Evolutionary conservation across 1,284 basidiomycete genomes (phyloP).

Genomic region (Sanghuangporus weigelae): DNA sequence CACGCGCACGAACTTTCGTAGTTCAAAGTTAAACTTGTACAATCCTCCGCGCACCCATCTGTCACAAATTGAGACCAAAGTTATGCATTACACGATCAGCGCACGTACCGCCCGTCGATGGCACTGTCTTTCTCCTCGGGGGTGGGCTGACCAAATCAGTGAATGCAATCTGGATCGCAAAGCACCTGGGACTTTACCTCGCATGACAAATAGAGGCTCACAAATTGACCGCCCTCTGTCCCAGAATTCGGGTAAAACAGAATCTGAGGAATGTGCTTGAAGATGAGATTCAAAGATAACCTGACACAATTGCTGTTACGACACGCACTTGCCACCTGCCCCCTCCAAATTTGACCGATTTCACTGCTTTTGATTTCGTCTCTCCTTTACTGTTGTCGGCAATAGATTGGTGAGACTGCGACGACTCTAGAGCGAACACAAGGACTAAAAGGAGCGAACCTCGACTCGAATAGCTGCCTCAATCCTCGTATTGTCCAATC

Average conservation of each 20-base stretch:
- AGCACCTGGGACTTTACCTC: conserved; percentile 46
- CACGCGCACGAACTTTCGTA: conserved; percentile 49
- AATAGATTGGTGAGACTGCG: not conserved
- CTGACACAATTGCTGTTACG: not conserved
- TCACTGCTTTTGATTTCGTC: conserved; percentile 64
- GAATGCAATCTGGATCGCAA: not conserved
- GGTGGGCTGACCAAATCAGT: conserved; percentile 48
- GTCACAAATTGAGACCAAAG: not conserved
- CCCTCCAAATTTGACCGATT: conserved; percentile 60
- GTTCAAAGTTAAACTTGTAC: conserved; percentile 81
- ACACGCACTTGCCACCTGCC: conserved; percentile 61
- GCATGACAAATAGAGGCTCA: conserved; percentile 76
- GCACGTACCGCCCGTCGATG: conserved; percentile 51
- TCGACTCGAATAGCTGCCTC: conserved; percentile 66
- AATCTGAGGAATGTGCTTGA: conserved; percentile 39
- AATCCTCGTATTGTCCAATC: conserved; percentile 73
- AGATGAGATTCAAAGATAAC: not conserved
- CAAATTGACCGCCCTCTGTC: conserved; percentile 44
- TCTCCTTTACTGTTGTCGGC: conserved; percentile 48
- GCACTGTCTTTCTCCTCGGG: conserved; percentile 67
- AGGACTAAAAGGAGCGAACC: conserved; percentile 29
- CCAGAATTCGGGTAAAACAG: conserved; percentile 82
- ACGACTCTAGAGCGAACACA: not conserved
- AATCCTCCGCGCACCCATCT: conserved; percentile 82
- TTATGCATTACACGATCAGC: not conserved